Percentiles rank a stretch among this genome's conserved stretches.
phyloP scores from a whole-genome alignment of 2,329 filamentous ascomycete species.

The Fusarium miscanthi region DNA sequence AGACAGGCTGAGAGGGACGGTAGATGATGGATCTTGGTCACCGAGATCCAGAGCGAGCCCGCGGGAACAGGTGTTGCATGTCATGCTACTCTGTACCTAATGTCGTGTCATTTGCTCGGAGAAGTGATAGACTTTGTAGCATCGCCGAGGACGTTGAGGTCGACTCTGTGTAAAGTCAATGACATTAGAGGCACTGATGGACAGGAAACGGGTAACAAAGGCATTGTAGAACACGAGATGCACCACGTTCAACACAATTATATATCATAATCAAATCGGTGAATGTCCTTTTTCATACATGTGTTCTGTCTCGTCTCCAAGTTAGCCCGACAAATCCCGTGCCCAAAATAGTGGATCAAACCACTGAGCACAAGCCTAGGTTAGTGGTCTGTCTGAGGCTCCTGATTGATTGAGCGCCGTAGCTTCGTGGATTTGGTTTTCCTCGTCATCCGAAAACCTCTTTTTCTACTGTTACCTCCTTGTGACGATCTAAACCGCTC shows the following conservation, averaged over 20 bases:
- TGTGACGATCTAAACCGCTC: slow-evolving; percentile 9
- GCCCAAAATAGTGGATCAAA: slow-evolving; percentile 31
- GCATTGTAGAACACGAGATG: slow-evolving; percentile 4
- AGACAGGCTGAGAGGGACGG: background rate
- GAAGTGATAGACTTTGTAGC: background rate
- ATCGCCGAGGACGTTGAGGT: background rate
- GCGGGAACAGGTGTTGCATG: slow-evolving; percentile 22
- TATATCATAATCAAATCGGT: slow-evolving; percentile 39
- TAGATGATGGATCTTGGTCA: slow-evolving; percentile 30
- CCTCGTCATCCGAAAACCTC: slow-evolving; percentile 43
- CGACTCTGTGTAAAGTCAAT: background rate
- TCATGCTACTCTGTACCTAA: background rate
- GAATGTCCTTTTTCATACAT: slow-evolving; percentile 37
- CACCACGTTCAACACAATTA: background rate
- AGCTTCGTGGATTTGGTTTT: slow-evolving; percentile 37
- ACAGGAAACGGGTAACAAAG: slow-evolving; percentile 19
- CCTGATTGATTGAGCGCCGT: slow-evolving; percentile 32
- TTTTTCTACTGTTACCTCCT: slow-evolving; percentile 25
- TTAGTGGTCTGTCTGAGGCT: slow-evolving; percentile 31
- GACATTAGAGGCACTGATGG: background rate
- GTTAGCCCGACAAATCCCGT: slow-evolving; percentile 46
- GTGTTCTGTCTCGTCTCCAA: background rate
- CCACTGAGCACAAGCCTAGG: slow-evolving; percentile 21
- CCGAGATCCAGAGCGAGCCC: slow-evolving; percentile 24
- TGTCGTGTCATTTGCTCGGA: slow-evolving; percentile 5